These are phyloP conservation scores for Paxillus involutus DNA, from an alignment of 768 basidiomycete genomes.

Conservation along the genomic window DNA sequence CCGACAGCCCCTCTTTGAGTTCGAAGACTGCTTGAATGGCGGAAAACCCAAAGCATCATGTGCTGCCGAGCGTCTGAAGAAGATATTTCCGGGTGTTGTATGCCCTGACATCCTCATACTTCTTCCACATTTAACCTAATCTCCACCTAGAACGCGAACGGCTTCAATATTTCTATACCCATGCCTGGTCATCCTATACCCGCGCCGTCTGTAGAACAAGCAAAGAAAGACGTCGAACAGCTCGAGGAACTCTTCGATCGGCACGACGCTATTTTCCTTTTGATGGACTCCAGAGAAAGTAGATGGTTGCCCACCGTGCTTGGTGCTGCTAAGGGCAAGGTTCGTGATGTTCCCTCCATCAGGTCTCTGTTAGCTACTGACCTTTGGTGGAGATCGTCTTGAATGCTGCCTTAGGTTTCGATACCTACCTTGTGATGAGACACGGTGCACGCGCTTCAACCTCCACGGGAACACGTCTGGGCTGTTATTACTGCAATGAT, in stretches of 20 bases:
- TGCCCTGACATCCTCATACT: slow-evolving; percentile 27
- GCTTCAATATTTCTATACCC: slow-evolving; percentile 78
- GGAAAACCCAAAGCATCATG: slow-evolving; percentile 93
- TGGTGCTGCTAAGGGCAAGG: slow-evolving; percentile 83
- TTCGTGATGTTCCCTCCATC: slow-evolving; percentile 23
- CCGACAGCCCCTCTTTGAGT: slow-evolving; percentile 94
- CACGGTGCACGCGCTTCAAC: slow-evolving; percentile 67
- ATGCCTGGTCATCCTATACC: slow-evolving; percentile 98
- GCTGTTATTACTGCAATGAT: slow-evolving; percentile 99
- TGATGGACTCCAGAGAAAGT: slow-evolving; percentile 99
- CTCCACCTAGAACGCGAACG: slow-evolving; percentile 67
- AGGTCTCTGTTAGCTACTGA: not conserved
- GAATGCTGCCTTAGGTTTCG: slow-evolving; percentile 94
- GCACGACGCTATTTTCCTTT: slow-evolving; percentile 88
- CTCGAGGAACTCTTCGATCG: slow-evolving; percentile 78
- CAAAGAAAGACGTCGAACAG: slow-evolving; percentile 63
- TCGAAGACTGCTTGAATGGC: slow-evolving; percentile 88
- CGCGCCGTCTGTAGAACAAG: slow-evolving; percentile 50
- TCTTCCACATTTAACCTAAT: not conserved
- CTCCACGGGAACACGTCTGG: slow-evolving; percentile 48
- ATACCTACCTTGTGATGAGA: slow-evolving; percentile 95
- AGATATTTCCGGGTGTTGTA: slow-evolving; percentile 92
- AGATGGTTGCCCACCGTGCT: slow-evolving; percentile 95
- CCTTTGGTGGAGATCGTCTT: slow-evolving; percentile 67
- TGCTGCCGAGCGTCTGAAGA: slow-evolving; percentile 81